A percentile compares a stretch with the other conserved stretches of the same genome.
Evolutionary conservation across 345 rosid species (phyloP).

Genomic region (Laguncularia racemosa): DNA sequence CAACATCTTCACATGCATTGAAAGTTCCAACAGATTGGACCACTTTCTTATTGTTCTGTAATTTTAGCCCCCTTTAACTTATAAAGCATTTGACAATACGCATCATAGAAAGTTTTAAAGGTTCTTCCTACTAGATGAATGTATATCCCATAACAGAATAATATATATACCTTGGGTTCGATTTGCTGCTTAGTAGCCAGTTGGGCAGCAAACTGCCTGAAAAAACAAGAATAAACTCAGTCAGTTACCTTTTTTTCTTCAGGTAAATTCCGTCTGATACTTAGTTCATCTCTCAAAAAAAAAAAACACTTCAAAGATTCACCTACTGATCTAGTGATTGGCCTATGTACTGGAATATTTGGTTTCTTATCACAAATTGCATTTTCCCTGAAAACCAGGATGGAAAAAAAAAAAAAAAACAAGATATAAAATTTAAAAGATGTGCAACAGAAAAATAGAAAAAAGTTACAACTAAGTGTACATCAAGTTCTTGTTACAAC

Average conservation of each 20-base stretch:
- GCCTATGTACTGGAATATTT: constrained; percentile 58
- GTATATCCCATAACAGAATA: constrained; percentile 2
- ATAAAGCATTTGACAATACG: not conserved
- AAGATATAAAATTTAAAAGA: not conserved
- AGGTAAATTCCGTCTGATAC: no score
- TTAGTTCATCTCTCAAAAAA: not conserved
- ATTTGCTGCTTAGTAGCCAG: constrained; percentile 54
- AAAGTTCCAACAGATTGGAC: constrained; percentile 15
- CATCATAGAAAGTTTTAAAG: not conserved
- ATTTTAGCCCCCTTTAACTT: not conserved
- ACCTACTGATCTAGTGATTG: constrained; percentile 65
- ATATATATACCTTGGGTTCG: constrained; percentile 35
- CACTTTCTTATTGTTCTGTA: constrained; percentile 42
- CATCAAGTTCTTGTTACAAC: no score
- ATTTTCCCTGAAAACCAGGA: constrained; percentile 25
- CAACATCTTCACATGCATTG: constrained; percentile 29
- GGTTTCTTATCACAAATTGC: constrained; percentile 40
- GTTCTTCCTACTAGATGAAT: constrained; percentile 2
- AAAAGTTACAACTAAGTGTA: not conserved
- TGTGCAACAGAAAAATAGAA: not conserved
- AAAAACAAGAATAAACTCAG: constrained; percentile 12
- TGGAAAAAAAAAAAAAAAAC: not conserved
- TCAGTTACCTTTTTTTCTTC: no score
- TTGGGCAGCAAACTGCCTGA: constrained; percentile 76
- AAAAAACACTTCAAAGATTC: constrained; percentile 4